Percentiles rank a stretch among this genome's conserved stretches.
These are phyloP conservation scores for Aureobasidium sp. DNA, from an alignment of 2,329 filamentous ascomycete genomes.

Conservation along the genomic window DNA sequence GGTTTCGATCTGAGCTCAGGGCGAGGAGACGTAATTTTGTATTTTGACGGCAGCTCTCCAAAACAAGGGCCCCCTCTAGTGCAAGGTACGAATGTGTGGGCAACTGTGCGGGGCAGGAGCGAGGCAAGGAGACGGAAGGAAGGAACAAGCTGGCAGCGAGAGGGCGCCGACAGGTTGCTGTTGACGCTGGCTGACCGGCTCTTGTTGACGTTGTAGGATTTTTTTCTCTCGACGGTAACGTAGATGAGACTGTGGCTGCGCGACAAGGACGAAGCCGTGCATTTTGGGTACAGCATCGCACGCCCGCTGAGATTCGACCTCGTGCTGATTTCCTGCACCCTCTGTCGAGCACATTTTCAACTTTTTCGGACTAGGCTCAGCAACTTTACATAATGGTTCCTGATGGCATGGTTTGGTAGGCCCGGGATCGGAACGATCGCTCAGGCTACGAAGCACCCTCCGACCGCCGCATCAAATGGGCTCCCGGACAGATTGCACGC, in stretches of 20 bases:
- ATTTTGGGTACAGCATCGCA: not conserved
- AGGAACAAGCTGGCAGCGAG: not conserved
- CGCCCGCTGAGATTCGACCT: slow-evolving; percentile 2
- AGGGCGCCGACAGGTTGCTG: slow-evolving; percentile 1
- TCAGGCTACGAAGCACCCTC: not conserved
- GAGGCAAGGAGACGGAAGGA: slow-evolving; percentile 6
- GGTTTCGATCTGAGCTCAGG: slow-evolving; percentile 10
- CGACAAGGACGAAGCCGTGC: slow-evolving; percentile 3
- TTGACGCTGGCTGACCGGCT: slow-evolving; percentile 4
- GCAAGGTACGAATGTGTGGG: slow-evolving; percentile 3
- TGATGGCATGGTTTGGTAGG: not conserved
- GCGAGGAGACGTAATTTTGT: slow-evolving; percentile 13
- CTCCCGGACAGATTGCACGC: not conserved
- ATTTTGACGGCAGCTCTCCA: not conserved
- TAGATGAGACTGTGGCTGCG: slow-evolving; percentile 2
- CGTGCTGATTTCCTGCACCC: slow-evolving; percentile 8
- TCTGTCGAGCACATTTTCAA: slow-evolving; percentile 13
- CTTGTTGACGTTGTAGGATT: not conserved
- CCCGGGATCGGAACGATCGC: slow-evolving; percentile 4
- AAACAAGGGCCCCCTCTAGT: not conserved
- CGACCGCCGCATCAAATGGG: too few relatives aligned
- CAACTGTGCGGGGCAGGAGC: slow-evolving; percentile 6
- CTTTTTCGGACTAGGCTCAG: slow-evolving; percentile 10
- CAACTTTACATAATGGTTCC: slow-evolving; percentile 10
- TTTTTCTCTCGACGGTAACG: not conserved